A percentile compares a stretch with the other conserved stretches of the same genome.
Evolutionary conservation across 192 early-diverging fungal species (phyloP).

Genomic region (Backusella parvicylindrica): DNA sequence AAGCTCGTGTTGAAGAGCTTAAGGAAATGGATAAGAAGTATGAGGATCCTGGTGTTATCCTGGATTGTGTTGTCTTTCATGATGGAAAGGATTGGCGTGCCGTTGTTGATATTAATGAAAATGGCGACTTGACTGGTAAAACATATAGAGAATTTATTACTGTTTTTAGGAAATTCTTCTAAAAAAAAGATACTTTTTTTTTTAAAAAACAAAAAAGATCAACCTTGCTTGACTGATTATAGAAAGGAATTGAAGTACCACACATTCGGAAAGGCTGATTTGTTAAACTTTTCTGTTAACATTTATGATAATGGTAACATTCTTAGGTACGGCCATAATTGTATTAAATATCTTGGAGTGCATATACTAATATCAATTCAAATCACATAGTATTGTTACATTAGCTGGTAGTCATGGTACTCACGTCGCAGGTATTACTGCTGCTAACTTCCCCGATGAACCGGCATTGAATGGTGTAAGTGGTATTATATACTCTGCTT

Average conservation of each 20-base stretch:
- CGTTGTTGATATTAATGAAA: slow-evolving; percentile 70
- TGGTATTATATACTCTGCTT: background rate
- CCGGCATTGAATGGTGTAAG: slow-evolving; percentile 78
- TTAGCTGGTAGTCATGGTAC: slow-evolving; percentile 84
- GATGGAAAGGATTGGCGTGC: slow-evolving; percentile 90
- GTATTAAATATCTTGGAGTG: background rate
- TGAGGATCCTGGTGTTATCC: slow-evolving; percentile 73
- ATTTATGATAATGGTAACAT: slow-evolving; percentile 83
- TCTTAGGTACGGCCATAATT: slow-evolving; percentile 41
- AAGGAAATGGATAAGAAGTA: slow-evolving; percentile 56
- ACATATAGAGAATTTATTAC: background rate
- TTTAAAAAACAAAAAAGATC: slow-evolving; percentile 19
- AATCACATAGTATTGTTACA: slow-evolving; percentile 66
- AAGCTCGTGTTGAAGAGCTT: slow-evolving; percentile 63
- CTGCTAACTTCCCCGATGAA: slow-evolving; percentile 85
- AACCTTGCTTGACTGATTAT: slow-evolving; percentile 70
- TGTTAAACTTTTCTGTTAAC: slow-evolving; percentile 89
- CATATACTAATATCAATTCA: slow-evolving; percentile 1
- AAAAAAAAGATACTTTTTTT: slow-evolving; percentile 2
- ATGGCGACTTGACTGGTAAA: slow-evolving; percentile 68
- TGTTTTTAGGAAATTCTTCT: background rate
- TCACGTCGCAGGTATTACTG: slow-evolving; percentile 93
- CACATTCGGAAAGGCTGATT: slow-evolving; percentile 71
- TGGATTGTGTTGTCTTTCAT: slow-evolving; percentile 83
- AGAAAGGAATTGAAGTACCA: slow-evolving; percentile 66